Evolutionary conservation across 148 eudicot species (phyloP), one percentile per base, ranked within the genome.

Genomic region (Nepenthes mirabilis): DNA sequence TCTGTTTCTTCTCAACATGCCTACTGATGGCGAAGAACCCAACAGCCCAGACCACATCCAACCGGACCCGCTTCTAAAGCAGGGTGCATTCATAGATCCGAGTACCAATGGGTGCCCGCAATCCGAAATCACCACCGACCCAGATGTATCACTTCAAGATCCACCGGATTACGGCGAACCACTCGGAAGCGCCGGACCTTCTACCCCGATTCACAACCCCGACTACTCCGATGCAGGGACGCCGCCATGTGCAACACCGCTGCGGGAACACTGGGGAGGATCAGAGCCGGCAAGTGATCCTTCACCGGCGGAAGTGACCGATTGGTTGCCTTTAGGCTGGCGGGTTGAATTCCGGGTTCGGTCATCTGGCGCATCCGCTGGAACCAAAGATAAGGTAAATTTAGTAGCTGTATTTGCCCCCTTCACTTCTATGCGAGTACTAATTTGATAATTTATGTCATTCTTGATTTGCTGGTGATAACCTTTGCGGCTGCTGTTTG

Each of bases 241-340:
- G 3, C 34, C 35, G 11, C 57, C 10, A 9, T 11, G 9, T 11
- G 34, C 57, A 34, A 9, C 60, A 1, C 60, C n/a, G 43, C 36
- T 11, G 14, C 45, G 45, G 6, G 45, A 5, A 34, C 11, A n/a
- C 1, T 45, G 10, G 12, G 71, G 35, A 7, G 47, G 64, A 33
- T 32, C 64, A 3, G 47, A 47, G 51, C 5, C 23, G 52, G 10
- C 35, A 8, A 49, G 52, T n/a, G 52, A 49, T 6, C n/a, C 52
- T 49, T 40, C 45, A 40, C 6, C 45, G 45, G 4, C 37, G 55
- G 23, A 56, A 57, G 54, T n/a, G 11, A 73, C 82, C 51, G 78
- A 68, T 40, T 78, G 82, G 82, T 58, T 78, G 68, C 78, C 82
- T 53, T n/a, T 66, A 11, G 70, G 53, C 34, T 78, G 82, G 82